Evolutionary conservation across 306 rosid species (phyloP).

Genomic region (Arachis hypogaea): DNA sequence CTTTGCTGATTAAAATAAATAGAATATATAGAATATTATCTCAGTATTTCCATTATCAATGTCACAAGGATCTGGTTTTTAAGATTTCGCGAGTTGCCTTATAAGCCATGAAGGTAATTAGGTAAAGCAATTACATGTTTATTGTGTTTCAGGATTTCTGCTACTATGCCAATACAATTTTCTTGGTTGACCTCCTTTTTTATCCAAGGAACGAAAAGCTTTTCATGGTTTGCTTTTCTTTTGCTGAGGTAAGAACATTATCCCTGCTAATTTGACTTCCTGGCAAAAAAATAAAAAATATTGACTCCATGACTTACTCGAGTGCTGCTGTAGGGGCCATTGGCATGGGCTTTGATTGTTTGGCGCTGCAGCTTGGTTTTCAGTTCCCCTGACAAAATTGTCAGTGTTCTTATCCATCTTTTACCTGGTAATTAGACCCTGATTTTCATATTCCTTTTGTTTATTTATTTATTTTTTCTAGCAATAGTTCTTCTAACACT

Average conservation of each 20-base stretch:
- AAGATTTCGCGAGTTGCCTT: slow-evolving; percentile 4
- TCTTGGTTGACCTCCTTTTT: slow-evolving; percentile 77
- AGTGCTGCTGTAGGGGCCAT: slow-evolving; percentile 76
- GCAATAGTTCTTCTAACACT: slow-evolving; percentile 13
- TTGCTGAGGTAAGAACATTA: slow-evolving; percentile 81
- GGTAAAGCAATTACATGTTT: slow-evolving; percentile 38
- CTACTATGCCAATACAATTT: slow-evolving; percentile 93
- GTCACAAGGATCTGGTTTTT: background rate
- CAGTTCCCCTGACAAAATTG: slow-evolving; percentile 83
- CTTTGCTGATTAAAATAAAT: background rate
- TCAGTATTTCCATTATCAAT: slow-evolving; percentile 18
- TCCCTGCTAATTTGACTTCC: slow-evolving; percentile 28
- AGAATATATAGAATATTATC: background rate
- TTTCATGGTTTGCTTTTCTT: slow-evolving; percentile 91
- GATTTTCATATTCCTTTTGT: slow-evolving; percentile 3
- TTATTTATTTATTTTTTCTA: background rate
- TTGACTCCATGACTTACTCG: slow-evolving; percentile 38
- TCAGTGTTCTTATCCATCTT: slow-evolving; percentile 96
- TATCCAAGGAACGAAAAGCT: slow-evolving; percentile 83
- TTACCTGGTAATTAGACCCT: slow-evolving; percentile 67
- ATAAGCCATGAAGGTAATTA: slow-evolving; percentile 23
- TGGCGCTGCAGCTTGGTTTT: slow-evolving; percentile 99
- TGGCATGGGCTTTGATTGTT: slow-evolving; percentile 96
- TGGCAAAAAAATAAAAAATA: slow-evolving; percentile 8
- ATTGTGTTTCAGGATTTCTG: slow-evolving; percentile 75